Percentiles rank a stretch among this genome's conserved stretches.
phyloP scores from a whole-genome alignment of 129 eudicot species.

The Glebionis coronaria region DNA sequence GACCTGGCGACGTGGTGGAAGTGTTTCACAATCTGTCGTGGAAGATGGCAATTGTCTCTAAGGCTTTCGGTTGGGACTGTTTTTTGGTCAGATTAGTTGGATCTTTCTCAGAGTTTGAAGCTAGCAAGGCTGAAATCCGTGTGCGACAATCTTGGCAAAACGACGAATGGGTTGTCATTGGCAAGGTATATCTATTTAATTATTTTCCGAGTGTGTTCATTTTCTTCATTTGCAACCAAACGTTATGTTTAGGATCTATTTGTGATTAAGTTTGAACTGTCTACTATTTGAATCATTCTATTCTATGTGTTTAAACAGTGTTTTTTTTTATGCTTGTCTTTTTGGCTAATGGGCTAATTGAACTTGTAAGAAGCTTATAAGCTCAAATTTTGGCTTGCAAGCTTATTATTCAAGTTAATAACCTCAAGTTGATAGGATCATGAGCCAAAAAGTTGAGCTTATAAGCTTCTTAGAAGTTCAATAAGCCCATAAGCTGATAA shows the following conservation, averaged over 20 bases:
- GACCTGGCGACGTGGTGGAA: constrained; percentile 74
- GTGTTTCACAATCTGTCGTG: constrained; percentile 61
- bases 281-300: too few species aligned
- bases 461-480: too few species aligned
- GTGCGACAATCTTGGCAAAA: constrained; percentile 69
- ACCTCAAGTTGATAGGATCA: too few species aligned
- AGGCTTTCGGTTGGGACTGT: constrained; percentile 34
- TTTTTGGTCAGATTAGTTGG: constrained; percentile 70
- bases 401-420: background rate
- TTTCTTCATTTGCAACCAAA: background rate
- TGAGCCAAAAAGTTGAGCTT: too few species aligned
- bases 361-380: too few species aligned
- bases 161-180: constrained; percentile 59
- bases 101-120: constrained; percentile 36
- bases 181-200: constrained; percentile 48
- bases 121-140: constrained; percentile 41
- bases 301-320: too few species aligned
- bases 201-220: constrained; percentile 5
- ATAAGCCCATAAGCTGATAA: too few species aligned
- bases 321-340: background rate
- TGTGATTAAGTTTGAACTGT: background rate
- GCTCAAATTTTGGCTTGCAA: too few species aligned
- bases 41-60: constrained; percentile 60
- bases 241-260: background rate
- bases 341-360: too few species aligned